These are phyloP conservation scores for Wickerhamiella cacticola DNA, from an alignment of 805 yeast genomes.

Conservation along the genomic window DNA sequence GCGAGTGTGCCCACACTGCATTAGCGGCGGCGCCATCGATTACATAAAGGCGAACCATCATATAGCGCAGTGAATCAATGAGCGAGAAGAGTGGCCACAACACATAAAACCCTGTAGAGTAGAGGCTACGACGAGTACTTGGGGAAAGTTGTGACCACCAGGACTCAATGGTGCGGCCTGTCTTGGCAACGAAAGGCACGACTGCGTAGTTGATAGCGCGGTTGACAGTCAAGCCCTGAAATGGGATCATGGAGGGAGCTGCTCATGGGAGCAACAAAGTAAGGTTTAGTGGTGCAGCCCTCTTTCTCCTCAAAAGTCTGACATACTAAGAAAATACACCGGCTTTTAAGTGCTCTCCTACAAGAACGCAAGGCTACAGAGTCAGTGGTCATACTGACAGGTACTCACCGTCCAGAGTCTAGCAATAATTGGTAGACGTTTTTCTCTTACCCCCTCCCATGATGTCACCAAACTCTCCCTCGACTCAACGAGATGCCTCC, in stretches of 20 bases:
- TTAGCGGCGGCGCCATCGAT: constrained; percentile 1
- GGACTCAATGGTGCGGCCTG: background rate
- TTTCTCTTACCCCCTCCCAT: too few species aligned
- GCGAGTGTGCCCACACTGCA: constrained; percentile 9
- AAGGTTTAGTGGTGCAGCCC: too few species aligned
- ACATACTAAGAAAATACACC: too few species aligned
- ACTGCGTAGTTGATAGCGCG: constrained; percentile 13
- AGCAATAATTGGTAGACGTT: too few species aligned
- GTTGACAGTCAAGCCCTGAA: constrained; percentile 5
- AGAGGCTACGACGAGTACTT: constrained; percentile 1
- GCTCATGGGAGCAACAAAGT: too few species aligned
- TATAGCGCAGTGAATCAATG: constrained; percentile 11
- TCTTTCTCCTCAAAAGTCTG: too few species aligned
- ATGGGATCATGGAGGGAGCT: constrained; percentile 4
- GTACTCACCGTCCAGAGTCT: too few species aligned
- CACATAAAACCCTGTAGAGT: background rate
- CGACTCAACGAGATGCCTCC: too few species aligned
- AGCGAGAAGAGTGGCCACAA: constrained; percentile 3
- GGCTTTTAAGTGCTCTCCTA: too few species aligned
- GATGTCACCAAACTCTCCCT: too few species aligned
- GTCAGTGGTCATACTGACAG: too few species aligned
- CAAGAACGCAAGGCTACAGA: too few species aligned
- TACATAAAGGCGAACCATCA: constrained; percentile 11
- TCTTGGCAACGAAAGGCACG: constrained; percentile 9
- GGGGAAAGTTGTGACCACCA: constrained; percentile 10